Evolutionary conservation across 345 rosid species (phyloP), one percentile per base, ranked within the genome.

Genomic region (Gossypium australe): DNA sequence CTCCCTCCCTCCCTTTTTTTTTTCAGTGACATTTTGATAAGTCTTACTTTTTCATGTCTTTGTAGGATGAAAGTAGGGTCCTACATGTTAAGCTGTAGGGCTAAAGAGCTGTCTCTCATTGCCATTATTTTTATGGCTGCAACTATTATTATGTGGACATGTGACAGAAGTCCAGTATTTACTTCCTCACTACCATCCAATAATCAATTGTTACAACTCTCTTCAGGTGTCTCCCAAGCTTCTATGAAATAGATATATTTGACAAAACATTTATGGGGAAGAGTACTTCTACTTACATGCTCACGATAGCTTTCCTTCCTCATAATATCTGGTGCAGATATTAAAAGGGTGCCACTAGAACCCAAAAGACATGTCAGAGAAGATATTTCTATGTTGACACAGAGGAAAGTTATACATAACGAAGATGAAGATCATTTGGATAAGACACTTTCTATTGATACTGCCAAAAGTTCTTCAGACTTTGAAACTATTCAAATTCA

Each of bases 11-110:
- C 2, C 51, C 51, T 20, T 44, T 9, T 29, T 29, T 22, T 74
- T 18, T 55, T 57, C 11, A 61, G 76, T 45, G 75, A 78, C 51
- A 61, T 59, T 20, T 55, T 70, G 41, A 72, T 64, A 47, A 38
- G 69, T 10, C 53, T 71, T 76, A 44, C n/a, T 65, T 78, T 58
- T 58, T 51, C 43, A 14, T 60, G 76, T 78, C n/a, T 22, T 67
- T 59, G 48, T 65, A 87, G 85, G 83, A 92, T 92, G 97, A 89
- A 88, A 84, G 84, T 87, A 79, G 84, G 86, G 29, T 34, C 75
- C 55, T 74, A 77, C 68, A 71, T 76, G 76, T 75, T 81, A 52
- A 55, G 72, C 7, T 67, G 72, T 77, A 82, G 85, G 83, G 85
- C 84, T 25, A 82, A 79, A 72, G 84, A 84, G 70, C 55, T 88